Base-by-base conservation (phyloP, 2,329 filamentous ascomycete species). In the Scytalidium lignicola region DNA sequence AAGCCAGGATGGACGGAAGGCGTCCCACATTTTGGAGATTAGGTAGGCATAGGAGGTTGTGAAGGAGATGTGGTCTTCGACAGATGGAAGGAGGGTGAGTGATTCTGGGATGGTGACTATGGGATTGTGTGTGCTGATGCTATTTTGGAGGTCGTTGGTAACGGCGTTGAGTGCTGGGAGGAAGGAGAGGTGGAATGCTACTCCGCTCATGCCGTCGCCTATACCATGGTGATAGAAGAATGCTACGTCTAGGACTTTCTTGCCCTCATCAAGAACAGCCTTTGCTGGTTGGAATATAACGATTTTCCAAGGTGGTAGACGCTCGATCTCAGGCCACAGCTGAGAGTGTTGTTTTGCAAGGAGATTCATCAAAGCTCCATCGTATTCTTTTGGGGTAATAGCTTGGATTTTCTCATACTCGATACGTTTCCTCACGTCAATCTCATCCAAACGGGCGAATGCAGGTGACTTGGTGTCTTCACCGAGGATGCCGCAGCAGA, bases 211-310 rank as follows among this genome's bases (percentile, higher is more conserved):
- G 1, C 79, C 79, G 53, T 82, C 79, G 20, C 70, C 68, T 17
- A 82, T 64, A 0, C 70, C 67, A 54, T 82, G 79, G 52, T 82
- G 79, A 28, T 67, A 76, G 4, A 69, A 66, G 53, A 80, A 77
- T 5, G 72, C 53, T 12, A 78, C 21, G 50, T 55, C 51, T 46
- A 58, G 53, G 37, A 44, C 21, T 32, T 48, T 26, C 43, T 29
- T 46, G 46, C 44, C 22, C 43, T 28, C n/a, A 41, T 26, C 8
- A 21, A 43, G 19, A 5, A 59, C 50, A 5, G 60, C 50, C 26
- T 52, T 51, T 6, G 40, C 47, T 32, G 52, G 52, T 26, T 62
- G 57, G 19, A 72, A 58, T 41, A 75, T 65, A 2, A 67, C 61
- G 12, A 78, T 48, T 39, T 68, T 72, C 78, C 77, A 82, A 0